Conservation (phyloP, 148 eudicot species). For the Amaranthus palmeri region DNA sequence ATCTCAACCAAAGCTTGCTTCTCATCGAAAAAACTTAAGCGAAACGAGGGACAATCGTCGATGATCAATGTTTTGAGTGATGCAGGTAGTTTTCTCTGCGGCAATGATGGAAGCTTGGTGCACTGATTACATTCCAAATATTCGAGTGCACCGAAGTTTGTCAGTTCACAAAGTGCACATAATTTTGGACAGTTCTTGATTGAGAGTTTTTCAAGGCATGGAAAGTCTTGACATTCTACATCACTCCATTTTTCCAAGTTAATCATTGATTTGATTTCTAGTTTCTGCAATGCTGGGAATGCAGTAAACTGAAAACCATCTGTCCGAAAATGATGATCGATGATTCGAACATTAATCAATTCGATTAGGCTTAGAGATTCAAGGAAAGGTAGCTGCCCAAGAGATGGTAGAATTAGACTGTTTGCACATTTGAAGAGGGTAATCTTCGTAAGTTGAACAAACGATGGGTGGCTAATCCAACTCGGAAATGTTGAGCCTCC, state of each 20-base stretch:
- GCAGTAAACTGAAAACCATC: neutral
- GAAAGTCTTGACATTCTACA: neutral
- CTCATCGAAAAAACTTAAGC: neutral
- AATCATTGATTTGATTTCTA: constrained; percentile 18
- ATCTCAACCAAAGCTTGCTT: constrained; percentile 5
- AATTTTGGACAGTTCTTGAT: constrained; percentile 16
- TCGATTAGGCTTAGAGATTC: constrained; percentile 19
- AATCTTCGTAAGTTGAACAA: constrained; percentile 6
- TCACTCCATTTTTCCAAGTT: constrained; percentile 10
- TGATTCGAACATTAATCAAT: constrained; percentile 5
- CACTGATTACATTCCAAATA: constrained; percentile 13
- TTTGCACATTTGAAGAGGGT: constrained; percentile 23
- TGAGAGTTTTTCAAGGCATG: constrained; percentile 1
- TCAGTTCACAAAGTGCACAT: constrained; percentile 2
- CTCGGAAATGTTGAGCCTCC: constrained; percentile 15
- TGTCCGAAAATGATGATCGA: neutral
- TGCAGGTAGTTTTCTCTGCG: neutral
- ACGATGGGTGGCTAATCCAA: constrained; percentile 17
- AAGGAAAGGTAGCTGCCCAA: constrained; percentile 21
- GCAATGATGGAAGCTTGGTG: constrained; percentile 6
- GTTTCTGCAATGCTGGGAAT: constrained; percentile 16
- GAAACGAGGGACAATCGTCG: constrained; percentile 12
- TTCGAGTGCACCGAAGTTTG: neutral
- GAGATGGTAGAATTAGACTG: constrained; percentile 12
- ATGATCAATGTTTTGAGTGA: constrained; percentile 13